Conservation (phyloP, 371 early-diverging fungal genomes). For the Basidiobolus meristosporus region DNA sequence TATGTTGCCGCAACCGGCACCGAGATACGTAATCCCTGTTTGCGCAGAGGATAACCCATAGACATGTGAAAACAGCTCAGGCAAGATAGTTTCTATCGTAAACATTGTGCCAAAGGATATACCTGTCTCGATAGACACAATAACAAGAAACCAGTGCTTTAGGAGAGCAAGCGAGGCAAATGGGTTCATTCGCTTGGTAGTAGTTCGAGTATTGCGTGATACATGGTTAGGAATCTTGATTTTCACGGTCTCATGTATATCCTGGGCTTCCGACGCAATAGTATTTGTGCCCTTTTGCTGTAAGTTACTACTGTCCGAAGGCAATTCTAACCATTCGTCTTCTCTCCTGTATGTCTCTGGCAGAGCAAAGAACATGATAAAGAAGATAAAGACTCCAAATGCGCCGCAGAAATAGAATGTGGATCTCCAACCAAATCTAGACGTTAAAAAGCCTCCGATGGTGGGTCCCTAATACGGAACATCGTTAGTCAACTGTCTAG, state of each 20-base stretch:
- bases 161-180: slow-evolving; percentile 16
- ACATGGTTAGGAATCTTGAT: too few species aligned
- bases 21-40: slow-evolving; percentile 17
- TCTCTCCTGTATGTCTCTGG: slow-evolving; percentile 27
- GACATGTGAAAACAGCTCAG: slow-evolving; percentile 9
- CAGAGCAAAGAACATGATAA: slow-evolving; percentile 31
- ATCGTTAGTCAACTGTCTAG: too few species aligned
- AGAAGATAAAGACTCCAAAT: slow-evolving; percentile 25
- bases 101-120: slow-evolving; percentile 28
- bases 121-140: slow-evolving; percentile 22
- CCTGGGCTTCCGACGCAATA: too few species aligned
- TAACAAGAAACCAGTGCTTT: slow-evolving; percentile 16
- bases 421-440: slow-evolving; percentile 35
- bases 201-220: too few species aligned
- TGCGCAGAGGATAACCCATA: slow-evolving; percentile 10
- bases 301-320: too few species aligned
- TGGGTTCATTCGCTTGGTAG: slow-evolving; percentile 5
- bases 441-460: slow-evolving; percentile 21
- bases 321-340: too few species aligned
- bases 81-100: slow-evolving; percentile 16
- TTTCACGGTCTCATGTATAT: too few species aligned
- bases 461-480: slow-evolving; percentile 22
- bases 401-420: slow-evolving; percentile 39
- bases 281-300: too few species aligned
- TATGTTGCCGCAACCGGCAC: slow-evolving; percentile 21